Evolutionary conservation across 176 grass and related monocot species (phyloP).

Genomic region (Cenchrus americanus): DNA sequence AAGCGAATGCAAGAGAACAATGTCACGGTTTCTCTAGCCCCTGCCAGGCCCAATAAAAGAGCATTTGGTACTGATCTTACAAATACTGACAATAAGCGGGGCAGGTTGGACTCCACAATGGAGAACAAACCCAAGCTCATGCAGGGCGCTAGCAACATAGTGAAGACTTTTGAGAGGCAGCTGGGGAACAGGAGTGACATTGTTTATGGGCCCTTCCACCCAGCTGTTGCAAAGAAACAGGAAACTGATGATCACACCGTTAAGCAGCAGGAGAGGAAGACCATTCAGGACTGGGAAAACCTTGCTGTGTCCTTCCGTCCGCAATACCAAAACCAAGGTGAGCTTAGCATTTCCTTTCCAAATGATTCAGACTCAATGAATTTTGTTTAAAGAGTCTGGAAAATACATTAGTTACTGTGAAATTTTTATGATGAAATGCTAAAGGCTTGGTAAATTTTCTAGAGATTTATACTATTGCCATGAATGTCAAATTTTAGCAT

Average conservation of each 20-base stretch:
- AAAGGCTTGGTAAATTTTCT: not conserved
- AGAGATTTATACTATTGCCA: not conserved
- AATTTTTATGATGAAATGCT: not conserved
- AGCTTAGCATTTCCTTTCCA: slow-evolving; percentile 17
- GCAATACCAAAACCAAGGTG: slow-evolving; percentile 90
- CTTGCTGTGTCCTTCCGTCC: slow-evolving; percentile 72
- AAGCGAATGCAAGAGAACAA: slow-evolving; percentile 46
- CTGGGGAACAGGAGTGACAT: slow-evolving; percentile 52
- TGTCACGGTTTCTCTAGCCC: slow-evolving; percentile 27
- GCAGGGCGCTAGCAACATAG: slow-evolving; percentile 37
- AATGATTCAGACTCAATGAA: not conserved
- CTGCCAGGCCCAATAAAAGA: slow-evolving; percentile 56
- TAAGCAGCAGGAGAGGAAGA: slow-evolving; percentile 52
- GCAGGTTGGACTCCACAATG: slow-evolving; percentile 37
- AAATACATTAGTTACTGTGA: slow-evolving; percentile 7
- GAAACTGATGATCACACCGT: slow-evolving; percentile 9
- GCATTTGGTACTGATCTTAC: slow-evolving; percentile 89
- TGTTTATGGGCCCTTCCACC: slow-evolving; percentile 91
- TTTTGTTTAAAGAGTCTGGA: not conserved
- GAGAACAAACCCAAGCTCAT: slow-evolving; percentile 47
- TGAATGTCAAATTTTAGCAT: not conserved
- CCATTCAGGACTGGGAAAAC: slow-evolving; percentile 78
- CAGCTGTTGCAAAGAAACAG: slow-evolving; percentile 52
- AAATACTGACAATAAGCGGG: slow-evolving; percentile 64
- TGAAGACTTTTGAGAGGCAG: slow-evolving; percentile 55